phyloP scores from a whole-genome alignment of 176 grass and related monocot species.

The Rhipidocladum racemiflorum region DNA sequence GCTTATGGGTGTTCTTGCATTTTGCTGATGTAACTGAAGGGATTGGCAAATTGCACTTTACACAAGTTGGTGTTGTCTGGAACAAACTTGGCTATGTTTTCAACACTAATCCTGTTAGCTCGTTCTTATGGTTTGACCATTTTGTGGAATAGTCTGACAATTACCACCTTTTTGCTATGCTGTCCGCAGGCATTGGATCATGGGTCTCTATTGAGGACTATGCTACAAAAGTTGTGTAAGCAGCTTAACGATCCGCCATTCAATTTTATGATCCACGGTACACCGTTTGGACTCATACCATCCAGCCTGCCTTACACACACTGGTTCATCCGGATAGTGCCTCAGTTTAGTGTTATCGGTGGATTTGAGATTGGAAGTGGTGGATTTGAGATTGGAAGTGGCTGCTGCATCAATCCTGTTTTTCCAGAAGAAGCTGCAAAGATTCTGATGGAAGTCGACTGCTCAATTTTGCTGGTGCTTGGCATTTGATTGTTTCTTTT shows the following conservation, averaged over 20 bases:
- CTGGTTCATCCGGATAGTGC: constrained; percentile 92
- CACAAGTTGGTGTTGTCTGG: neutral
- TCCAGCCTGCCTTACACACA: constrained; percentile 58
- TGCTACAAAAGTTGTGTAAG: constrained; percentile 79
- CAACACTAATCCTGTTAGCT: neutral
- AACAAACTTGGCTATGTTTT: neutral
- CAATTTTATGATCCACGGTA: constrained; percentile 83
- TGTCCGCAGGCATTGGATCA: constrained; percentile 71
- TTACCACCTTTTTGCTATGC: neutral
- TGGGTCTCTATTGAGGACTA: constrained; percentile 60
- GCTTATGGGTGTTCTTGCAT: neutral
- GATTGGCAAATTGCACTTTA: neutral
- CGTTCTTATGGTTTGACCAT: neutral
- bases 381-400: constrained; percentile 91
- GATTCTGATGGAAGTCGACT: constrained; percentile 70
- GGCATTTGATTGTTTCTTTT: neutral
- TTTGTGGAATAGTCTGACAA: neutral
- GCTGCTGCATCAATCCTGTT: constrained; percentile 94
- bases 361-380: constrained; percentile 93
- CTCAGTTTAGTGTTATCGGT: constrained; percentile 63
- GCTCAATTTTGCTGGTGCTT: constrained; percentile 35
- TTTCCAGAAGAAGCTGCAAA: constrained; percentile 92
- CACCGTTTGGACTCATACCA: constrained; percentile 48
- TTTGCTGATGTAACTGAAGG: neutral
- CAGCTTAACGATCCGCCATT: constrained; percentile 84